phyloP scores from a whole-genome alignment of 2,329 filamentous ascomycete species.

The Penicillium rolfsii region DNA sequence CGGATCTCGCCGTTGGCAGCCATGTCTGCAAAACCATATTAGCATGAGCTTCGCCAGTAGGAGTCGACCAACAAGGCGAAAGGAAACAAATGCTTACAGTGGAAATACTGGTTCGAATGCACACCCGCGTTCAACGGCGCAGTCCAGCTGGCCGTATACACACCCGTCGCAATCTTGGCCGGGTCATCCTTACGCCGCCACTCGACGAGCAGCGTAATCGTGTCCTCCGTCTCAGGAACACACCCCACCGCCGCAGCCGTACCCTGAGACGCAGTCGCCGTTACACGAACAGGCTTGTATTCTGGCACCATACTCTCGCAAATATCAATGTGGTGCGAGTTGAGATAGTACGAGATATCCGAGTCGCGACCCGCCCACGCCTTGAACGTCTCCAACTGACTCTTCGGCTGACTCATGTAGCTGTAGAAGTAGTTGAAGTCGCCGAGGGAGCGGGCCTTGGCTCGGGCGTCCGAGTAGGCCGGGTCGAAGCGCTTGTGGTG shows the following conservation, averaged over 20 bases:
- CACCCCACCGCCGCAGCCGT: conserved; percentile 80
- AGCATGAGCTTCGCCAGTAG: neutral
- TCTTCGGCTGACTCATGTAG: conserved; percentile 94
- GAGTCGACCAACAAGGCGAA: neutral
- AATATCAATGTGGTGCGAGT: conserved; percentile 91
- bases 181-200: conserved; percentile 76
- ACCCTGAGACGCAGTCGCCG: conserved; percentile 78
- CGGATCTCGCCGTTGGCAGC: conserved; percentile 81
- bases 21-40: conserved; percentile 58
- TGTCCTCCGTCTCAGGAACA: conserved; percentile 81
- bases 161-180: conserved; percentile 75
- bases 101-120: conserved; percentile 97
- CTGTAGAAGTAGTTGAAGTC: conserved; percentile 99
- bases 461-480: conserved; percentile 84
- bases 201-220: conserved; percentile 85
- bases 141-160: conserved; percentile 94
- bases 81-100: conserved; percentile 55
- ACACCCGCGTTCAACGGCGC: conserved; percentile 90
- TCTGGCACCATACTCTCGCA: conserved; percentile 89
- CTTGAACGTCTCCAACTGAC: conserved; percentile 90
- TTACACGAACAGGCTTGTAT: conserved; percentile 75
- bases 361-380: conserved; percentile 90
- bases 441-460: conserved; percentile 74
- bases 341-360: conserved; percentile 95
- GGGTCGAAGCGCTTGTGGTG: conserved; percentile 97